Evolutionary conservation across 2,329 filamentous ascomycete genomes (phyloP).

Genomic region (Fusarium buharicum): DNA sequence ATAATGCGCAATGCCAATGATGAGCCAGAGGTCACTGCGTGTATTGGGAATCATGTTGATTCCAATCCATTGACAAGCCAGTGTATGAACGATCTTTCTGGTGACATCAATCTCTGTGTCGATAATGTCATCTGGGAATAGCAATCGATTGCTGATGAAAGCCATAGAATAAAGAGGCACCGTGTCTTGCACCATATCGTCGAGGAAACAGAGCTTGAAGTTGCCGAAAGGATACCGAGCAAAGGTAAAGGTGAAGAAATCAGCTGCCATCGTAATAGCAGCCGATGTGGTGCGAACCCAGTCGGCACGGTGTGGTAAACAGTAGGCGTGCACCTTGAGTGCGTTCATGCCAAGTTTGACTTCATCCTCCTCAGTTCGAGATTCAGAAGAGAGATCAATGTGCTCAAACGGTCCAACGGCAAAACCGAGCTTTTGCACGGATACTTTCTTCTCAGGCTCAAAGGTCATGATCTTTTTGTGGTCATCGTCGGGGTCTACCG

Average conservation of each 20-base stretch:
- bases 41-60: conserved; percentile 90
- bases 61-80: conserved; percentile 94
- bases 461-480: conserved; percentile 91
- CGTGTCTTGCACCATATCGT: conserved; percentile 82
- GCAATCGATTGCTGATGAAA: conserved; percentile 84
- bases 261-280: conserved; percentile 86
- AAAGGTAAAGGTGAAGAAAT: conserved; percentile 88
- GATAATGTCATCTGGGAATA: conserved; percentile 86
- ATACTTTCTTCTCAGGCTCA: conserved; percentile 76
- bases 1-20: conserved; percentile 90
- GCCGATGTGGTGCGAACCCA: conserved; percentile 89
- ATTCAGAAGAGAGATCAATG: conserved; percentile 85
- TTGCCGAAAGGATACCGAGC: conserved; percentile 91
- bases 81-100: conserved; percentile 80
- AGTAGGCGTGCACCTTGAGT: conserved; percentile 90
- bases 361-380: conserved; percentile 89
- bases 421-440: conserved; percentile 91
- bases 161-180: conserved; percentile 83
- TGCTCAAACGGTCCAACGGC: conserved; percentile 95
- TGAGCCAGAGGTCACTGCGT: conserved; percentile 85
- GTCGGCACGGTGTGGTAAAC: conserved; percentile 81
- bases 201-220: conserved; percentile 94
- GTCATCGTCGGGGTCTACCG: conserved; percentile 78
- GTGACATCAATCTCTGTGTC: conserved; percentile 87
- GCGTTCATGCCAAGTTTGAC: conserved; percentile 90